A percentile compares a stretch with the other conserved stretches of the same genome.
Conservation (phyloP, 306 rosid genomes). For the Cicer chorassanicum region DNA sequence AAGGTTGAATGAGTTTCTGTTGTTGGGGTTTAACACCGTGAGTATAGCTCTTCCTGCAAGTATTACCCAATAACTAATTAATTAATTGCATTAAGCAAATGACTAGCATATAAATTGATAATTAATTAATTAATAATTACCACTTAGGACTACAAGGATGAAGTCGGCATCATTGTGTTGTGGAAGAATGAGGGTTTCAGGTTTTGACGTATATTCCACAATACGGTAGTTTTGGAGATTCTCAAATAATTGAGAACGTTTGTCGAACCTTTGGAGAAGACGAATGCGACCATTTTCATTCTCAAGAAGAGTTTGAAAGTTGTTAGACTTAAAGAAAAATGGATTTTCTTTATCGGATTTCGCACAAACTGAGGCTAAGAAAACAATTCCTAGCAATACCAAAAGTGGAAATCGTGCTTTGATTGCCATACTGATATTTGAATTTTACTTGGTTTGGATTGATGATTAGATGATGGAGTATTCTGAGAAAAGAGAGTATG, state of each 20-base stretch:
- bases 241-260: neutral
- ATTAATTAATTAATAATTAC: neutral
- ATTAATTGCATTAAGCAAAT: neutral
- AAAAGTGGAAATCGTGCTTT: constrained; percentile 18
- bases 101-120: neutral
- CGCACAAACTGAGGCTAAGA: constrained; percentile 15
- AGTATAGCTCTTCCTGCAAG: constrained; percentile 41
- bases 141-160: constrained; percentile 28
- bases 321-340: neutral
- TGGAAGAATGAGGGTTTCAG: constrained; percentile 41
- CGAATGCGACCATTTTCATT: constrained; percentile 43
- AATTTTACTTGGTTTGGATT: neutral
- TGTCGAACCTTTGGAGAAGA: constrained; percentile 31
- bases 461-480: neutral
- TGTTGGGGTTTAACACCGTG: neutral
- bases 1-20: constrained; percentile 27
- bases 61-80: neutral
- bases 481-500: too few relatives aligned
- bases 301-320: neutral
- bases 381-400: constrained; percentile 31
- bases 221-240: constrained; percentile 17
- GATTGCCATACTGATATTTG: neutral
- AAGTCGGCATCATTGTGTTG: constrained; percentile 44
- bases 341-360: constrained; percentile 20
- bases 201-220: constrained; percentile 4